Percentiles rank a stretch among this genome's conserved stretches.
Evolutionary conservation across 768 basidiomycete species (phyloP).

Genomic region (Russula sp.): DNA sequence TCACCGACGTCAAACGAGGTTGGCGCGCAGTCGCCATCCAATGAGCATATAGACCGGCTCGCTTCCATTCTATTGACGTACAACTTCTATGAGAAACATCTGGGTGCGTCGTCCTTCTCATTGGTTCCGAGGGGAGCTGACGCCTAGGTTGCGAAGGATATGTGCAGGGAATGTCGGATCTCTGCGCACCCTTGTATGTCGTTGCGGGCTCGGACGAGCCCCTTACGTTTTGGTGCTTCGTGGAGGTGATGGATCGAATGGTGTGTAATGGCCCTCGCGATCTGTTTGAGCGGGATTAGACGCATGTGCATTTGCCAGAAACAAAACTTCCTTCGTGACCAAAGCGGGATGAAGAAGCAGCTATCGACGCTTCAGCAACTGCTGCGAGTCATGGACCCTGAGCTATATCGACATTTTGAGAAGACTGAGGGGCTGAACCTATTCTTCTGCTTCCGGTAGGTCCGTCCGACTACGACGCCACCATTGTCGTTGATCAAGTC

Average conservation of each 20-base stretch:
- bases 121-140: slow-evolving; percentile 21
- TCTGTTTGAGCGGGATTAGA: neutral
- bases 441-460: slow-evolving; percentile 96
- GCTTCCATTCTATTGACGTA: slow-evolving; percentile 85
- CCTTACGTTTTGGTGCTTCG: slow-evolving; percentile 95
- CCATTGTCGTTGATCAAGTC: neutral
- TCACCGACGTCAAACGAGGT: slow-evolving; percentile 67
- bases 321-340: slow-evolving; percentile 91
- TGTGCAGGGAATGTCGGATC: slow-evolving; percentile 98
- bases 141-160: slow-evolving; percentile 53
- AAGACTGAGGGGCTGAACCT: slow-evolving; percentile 84
- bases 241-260: slow-evolving; percentile 92
- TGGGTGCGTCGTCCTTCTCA: slow-evolving; percentile 50
- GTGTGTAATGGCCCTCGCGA: slow-evolving; percentile 37
- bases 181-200: slow-evolving; percentile 90
- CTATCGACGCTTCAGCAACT: slow-evolving; percentile 84
- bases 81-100: slow-evolving; percentile 81
- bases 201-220: slow-evolving; percentile 86
- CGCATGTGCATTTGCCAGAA: slow-evolving; percentile 45
- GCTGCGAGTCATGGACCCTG: slow-evolving; percentile 91
- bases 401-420: slow-evolving; percentile 88
- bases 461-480: neutral
- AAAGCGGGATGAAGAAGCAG: slow-evolving; percentile 97
- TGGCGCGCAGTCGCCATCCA: slow-evolving; percentile 83
- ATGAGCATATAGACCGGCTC: slow-evolving; percentile 88